Evolutionary conservation across 2,329 filamentous ascomycete genomes (phyloP), one percentile per base, ranked within the genome.

Genomic region (Exserohilum turcica): DNA sequence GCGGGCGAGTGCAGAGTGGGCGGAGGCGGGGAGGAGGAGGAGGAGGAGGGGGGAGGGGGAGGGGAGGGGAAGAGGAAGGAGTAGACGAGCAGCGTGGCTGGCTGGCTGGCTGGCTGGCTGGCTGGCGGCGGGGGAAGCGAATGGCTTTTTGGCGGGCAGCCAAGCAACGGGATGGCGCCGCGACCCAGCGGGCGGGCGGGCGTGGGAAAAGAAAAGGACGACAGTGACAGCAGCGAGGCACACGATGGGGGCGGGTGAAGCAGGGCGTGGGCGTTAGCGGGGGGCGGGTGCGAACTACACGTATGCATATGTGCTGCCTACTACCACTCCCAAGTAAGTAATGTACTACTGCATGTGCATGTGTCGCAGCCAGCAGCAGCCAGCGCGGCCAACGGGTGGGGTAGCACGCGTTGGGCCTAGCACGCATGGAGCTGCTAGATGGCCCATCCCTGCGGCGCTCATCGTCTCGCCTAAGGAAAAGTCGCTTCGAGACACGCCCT

Each of bases 401-500:
- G 51, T 19, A 31, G 46, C 36, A n/a, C n/a, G n/a, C n/a, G n/a
- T n/a, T n/a, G n/a, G 16, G 36, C 48, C 31, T 8, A 32, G 46
- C 36, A n/a, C n/a, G n/a, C n/a, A n/a, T n/a, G n/a, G n/a, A n/a
- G n/a, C n/a, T n/a, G n/a, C n/a, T n/a, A n/a, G 18, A 28, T 43
- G 33, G 31, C 43, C 32, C 32, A 64, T 59, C 57, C 59, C 60
- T 63, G 59, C 44, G 19, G 45, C 43, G 33, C 27, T 53, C 47
- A 35, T 42, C 46, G 52, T 40, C 32, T 53, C 43, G 51, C 55
- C 39, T 54, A 45, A 43, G 55, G 44, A 61, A 63, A 63, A 64
- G 57, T 63, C 48, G 44, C 54, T 27, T 47, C 24, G 48, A 53
- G 38, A 48, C 46, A 29, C 21, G 13, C 24, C 15, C 19, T 31